Base-by-base conservation (phyloP, 441 rosid species). In the Flueggea neowawraea region DNA sequence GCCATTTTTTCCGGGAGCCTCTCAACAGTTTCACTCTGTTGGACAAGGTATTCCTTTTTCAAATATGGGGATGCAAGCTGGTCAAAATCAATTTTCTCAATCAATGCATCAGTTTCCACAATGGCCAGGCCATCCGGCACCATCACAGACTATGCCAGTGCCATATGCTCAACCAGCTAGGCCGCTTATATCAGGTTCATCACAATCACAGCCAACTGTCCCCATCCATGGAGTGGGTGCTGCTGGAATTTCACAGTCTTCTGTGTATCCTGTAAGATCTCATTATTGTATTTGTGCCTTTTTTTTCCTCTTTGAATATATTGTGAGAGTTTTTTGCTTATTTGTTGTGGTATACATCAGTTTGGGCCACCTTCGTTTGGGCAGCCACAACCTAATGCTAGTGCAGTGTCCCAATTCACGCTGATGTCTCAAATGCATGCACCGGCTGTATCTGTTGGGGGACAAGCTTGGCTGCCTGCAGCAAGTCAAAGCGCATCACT, bases 21-120 rank as follows among this genome's bases (percentile, higher is more conserved):
- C 91, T 66, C 91, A 86, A 57, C 96, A 86, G 71, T 94, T 81
- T 80, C 87, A 77, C 31, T 86, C 87, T 39, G 86, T 66, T 69
- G 97, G 89, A 68, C 95, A 84, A 71, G 85, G 73, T 44, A 65
- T 79, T 69, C 74, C 83, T 22, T 28, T 82, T 60, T 73, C 88
- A 52, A 80, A 82, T 70, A 72, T 74, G 16, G 88, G 80, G 66
- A 64, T 81, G 75, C 80, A 79, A 32, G 66, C 76, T 62, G 82
- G 76, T 68, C 96, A 83, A 69, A 75, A 66, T 70, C 93, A 80
- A 66, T 90, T 48, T 76, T 68, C 93, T 65, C 98, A 85, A 75
- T 81, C 82, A 12, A 75, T 86, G 70, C 97, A 85, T 71, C 95
- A 81, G 66, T 76, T 83, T 65, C 89, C 88, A 12, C 86, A 73